Conservation (phyloP, 2,329 filamentous ascomycete genomes). For the Epichloe typhina region DNA sequence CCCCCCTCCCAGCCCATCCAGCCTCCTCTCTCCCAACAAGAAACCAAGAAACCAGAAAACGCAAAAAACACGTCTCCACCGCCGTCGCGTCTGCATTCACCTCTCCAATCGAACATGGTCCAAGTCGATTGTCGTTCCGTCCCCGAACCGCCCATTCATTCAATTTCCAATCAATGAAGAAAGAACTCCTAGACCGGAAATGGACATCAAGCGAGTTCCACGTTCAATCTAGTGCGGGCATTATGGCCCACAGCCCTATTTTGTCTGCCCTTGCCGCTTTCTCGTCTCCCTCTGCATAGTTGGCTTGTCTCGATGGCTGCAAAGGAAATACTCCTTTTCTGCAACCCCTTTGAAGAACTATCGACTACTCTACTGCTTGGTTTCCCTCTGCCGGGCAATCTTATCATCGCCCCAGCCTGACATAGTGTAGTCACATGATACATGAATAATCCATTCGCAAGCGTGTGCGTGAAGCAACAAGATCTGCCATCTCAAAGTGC, state of each 20-base stretch:
- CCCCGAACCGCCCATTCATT: background rate
- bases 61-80: slow-evolving; percentile 5
- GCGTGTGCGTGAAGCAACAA: no score
- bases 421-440: background rate
- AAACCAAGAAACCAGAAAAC: background rate
- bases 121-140: background rate
- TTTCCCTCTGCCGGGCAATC: no score
- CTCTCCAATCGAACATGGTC: background rate
- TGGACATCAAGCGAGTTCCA: background rate
- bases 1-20: background rate
- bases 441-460: background rate
- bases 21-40: background rate
- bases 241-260: background rate
- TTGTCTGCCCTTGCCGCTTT: background rate
- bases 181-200: background rate
- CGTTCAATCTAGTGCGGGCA: background rate
- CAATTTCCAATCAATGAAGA: background rate
- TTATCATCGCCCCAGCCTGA: no score
- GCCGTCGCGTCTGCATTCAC: slow-evolving; percentile 1
- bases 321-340: no score
- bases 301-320: background rate
- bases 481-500: no score
- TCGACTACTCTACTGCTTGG: no score
- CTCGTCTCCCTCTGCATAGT: background rate
- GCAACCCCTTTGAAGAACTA: no score